These are phyloP conservation scores for Coniferiporia sulphurascens DNA, from an alignment of 1,284 basidiomycete genomes.

Conservation along the genomic window DNA sequence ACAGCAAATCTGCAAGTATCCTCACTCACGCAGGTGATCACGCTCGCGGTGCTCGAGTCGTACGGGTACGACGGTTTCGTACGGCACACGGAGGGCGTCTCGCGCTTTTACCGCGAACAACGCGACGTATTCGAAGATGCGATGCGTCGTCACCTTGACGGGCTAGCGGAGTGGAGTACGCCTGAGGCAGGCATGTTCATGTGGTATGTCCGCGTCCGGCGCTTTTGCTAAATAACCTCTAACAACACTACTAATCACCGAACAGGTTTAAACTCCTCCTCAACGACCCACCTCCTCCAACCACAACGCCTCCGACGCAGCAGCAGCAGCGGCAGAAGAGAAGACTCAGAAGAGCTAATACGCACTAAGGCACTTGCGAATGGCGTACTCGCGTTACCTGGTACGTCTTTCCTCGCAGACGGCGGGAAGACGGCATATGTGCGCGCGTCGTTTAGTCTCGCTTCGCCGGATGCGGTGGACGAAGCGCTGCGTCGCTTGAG, in stretches of 20 bases:
- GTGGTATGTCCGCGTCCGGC: constrained; percentile 51
- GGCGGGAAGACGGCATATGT: constrained; percentile 67
- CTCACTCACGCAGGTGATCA: constrained; percentile 75
- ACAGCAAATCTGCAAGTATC: constrained; percentile 78
- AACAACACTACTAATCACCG: constrained; percentile 12
- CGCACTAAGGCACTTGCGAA: constrained; percentile 71
- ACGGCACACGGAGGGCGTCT: constrained; percentile 65
- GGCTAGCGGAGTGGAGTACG: constrained; percentile 76
- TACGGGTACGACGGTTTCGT: constrained; percentile 82
- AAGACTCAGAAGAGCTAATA: constrained; percentile 76
- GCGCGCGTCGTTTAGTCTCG: constrained; percentile 75
- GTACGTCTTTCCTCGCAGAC: constrained; percentile 71
- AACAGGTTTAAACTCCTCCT: constrained; percentile 65
- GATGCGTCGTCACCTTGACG: constrained; percentile 69
- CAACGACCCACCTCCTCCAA: constrained; percentile 20
- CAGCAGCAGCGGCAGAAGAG: constrained; percentile 37
- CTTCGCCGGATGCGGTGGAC: constrained; percentile 66
- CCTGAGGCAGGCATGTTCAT: constrained; percentile 93
- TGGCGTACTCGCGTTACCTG: constrained; percentile 87
- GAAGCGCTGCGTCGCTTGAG: constrained; percentile 70
- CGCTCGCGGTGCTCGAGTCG: constrained; percentile 61
- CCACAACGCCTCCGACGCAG: constrained; percentile 10
- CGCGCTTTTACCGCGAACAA: constrained; percentile 76
- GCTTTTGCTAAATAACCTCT: too few species aligned
- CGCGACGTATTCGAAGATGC: constrained; percentile 78